Evolutionary conservation across 116 monocot species (phyloP).

Genomic region (Posidonia oceanica): DNA sequence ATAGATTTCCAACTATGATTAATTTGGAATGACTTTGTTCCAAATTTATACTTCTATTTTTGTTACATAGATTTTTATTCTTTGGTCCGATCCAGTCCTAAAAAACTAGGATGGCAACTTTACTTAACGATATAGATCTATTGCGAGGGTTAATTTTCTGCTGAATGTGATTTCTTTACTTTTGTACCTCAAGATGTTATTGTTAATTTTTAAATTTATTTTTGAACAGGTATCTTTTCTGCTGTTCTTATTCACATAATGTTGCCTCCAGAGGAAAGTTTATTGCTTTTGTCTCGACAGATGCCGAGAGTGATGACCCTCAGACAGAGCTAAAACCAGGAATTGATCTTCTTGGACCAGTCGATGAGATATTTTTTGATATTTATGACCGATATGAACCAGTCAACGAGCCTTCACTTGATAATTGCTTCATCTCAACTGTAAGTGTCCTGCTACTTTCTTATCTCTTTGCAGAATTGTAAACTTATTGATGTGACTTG

Average conservation of each 20-base stretch:
- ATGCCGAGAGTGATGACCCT: constrained; percentile 72
- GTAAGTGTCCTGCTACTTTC: constrained; percentile 24
- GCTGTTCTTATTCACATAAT: constrained; percentile 80
- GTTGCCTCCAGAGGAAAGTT: constrained; percentile 86
- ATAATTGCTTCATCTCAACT: constrained; percentile 82
- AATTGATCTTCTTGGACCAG: constrained; percentile 73
- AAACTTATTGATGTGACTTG: too few species aligned
- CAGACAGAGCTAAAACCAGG: constrained; percentile 69
- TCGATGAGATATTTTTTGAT: constrained; percentile 85
- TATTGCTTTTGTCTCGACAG: constrained; percentile 82
- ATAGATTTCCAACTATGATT: too few species aligned
- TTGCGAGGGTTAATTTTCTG: too few species aligned
- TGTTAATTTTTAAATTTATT: neutral
- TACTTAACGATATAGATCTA: too few species aligned
- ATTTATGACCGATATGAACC: constrained; percentile 77
- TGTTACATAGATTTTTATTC: too few species aligned
- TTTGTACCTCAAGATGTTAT: neutral
- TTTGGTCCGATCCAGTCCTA: too few species aligned
- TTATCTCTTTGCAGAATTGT: neutral
- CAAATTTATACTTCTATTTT: too few species aligned
- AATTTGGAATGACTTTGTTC: too few species aligned
- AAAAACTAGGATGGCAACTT: too few species aligned
- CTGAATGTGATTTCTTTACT: neutral
- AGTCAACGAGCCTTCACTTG: constrained; percentile 57
- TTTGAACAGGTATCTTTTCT: constrained; percentile 72